Base-by-base conservation (phyloP, 176 grass and related monocot genomes). In the Phragmites australis region DNA sequence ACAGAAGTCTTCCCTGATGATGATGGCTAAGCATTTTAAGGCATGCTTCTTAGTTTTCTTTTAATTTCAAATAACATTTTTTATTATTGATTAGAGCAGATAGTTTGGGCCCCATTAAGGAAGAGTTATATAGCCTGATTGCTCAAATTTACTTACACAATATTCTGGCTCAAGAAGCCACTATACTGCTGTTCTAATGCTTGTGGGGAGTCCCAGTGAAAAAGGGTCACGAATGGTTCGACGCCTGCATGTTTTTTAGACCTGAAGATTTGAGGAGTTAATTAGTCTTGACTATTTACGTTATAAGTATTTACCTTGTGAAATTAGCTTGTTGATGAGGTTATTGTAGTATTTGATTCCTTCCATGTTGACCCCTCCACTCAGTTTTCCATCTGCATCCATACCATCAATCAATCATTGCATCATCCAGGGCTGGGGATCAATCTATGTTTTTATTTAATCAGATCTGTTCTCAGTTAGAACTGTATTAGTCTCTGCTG, bases 151-250 rank as follows among this genome's bases (percentile, higher is more conserved):
- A 90, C 89, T 91, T 87, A 97, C 95, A 93, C 92, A 40, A 92
- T 83, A 67, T 43, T 65, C 51, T 68, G 21, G 65, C 83, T 94
- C 41, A 93, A 90, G 88, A 97, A 97, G 14, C 92, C 90, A 11
- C 83, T 53, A n/a, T 97, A 94, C 40, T 73, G 66, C 41, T 97
- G 77, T 78, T 97, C 90, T 85, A 97, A 61, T 22, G 22, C 77
- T 88, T 97, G 92, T 11, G 95, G 92, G 45, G 81, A 89, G 84
- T 97, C 95, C 90, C 90, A 94, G 49, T 98, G 92, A 74, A 94
- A 98, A 78, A 98, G 90, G 52, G 95, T 94, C 45, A 93, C 88
- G 19, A 98, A 91, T 45, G 95, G 90, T 81, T 94, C 72, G 29
- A 98, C 15, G 16, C 93, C 90, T 98, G 81, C 71, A 82, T 82